phyloP scores from a whole-genome alignment of 108 stramenopile species.

The Fragilaria radians region DNA sequence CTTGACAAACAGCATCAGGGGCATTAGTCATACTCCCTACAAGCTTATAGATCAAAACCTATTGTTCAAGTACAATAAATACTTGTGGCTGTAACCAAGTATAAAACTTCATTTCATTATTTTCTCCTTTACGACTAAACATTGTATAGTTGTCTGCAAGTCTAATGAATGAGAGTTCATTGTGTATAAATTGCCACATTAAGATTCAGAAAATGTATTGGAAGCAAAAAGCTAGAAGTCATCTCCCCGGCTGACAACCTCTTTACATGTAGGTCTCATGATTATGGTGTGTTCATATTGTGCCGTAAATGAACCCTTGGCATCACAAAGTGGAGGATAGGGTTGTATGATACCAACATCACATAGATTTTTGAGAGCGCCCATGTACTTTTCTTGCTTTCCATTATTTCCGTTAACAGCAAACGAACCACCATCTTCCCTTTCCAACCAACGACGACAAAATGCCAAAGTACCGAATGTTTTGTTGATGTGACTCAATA shows the following conservation, averaged over 20 bases:
- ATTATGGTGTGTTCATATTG: slow-evolving; percentile 99
- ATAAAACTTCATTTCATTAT: no score
- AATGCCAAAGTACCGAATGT: slow-evolving; percentile 99
- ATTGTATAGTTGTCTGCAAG: not conserved
- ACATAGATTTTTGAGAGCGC: slow-evolving; percentile 96
- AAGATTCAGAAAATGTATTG: not conserved
- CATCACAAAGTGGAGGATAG: slow-evolving; percentile 96
- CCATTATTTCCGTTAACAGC: slow-evolving; percentile 81
- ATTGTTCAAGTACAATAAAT: no score
- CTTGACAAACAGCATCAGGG: no score
- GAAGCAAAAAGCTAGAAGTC: slow-evolving; percentile 69
- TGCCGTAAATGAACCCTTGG: slow-evolving; percentile 94
- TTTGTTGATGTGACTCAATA: slow-evolving; percentile 97
- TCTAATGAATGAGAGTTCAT: not conserved
- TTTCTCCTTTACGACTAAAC: no score
- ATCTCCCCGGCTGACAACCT: slow-evolving; percentile 95
- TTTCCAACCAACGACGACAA: slow-evolving; percentile 98
- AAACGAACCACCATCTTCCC: slow-evolving; percentile 90
- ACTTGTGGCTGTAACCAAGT: no score
- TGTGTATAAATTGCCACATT: not conserved
- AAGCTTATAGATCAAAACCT: no score
- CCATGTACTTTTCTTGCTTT: slow-evolving; percentile 95
- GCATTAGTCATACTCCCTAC: no score
- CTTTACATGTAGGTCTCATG: slow-evolving; percentile 94
- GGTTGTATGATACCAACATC: slow-evolving; percentile 93